A percentile compares a stretch with the other conserved stretches of the same genome.
Conservation (phyloP, 345 rosid genomes). For the Balakata baccata region DNA sequence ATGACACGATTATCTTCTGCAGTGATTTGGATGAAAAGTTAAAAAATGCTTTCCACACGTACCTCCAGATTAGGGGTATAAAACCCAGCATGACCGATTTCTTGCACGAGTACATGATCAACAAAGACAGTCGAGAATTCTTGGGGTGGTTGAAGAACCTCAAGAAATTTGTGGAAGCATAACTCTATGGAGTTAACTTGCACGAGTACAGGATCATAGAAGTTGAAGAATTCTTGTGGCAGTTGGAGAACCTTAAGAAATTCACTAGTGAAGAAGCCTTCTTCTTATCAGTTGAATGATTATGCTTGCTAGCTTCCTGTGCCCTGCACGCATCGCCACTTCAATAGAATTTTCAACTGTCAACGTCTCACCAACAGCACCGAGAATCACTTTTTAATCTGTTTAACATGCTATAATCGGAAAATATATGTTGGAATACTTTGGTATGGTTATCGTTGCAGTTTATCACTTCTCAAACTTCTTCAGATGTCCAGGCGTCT, state of each 20-base stretch:
- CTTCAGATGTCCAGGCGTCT: too few species aligned
- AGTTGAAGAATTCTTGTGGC: not conserved
- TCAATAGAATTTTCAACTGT: not conserved
- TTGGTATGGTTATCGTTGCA: too few species aligned
- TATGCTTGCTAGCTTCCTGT: too few species aligned
- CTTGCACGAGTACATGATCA: conserved; percentile 89
- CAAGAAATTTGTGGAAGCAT: conserved; percentile 57
- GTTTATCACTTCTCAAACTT: too few species aligned
- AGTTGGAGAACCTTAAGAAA: not conserved
- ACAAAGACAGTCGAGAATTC: conserved; percentile 73
- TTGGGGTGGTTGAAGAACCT: conserved; percentile 68
- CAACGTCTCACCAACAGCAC: too few species aligned
- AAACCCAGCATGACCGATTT: conserved; percentile 67
- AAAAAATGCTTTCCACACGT: conserved; percentile 71
- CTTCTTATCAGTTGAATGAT: not conserved
- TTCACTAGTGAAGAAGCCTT: not conserved
- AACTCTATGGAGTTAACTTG: not conserved
- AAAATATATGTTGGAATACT: too few species aligned
- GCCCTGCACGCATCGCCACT: too few species aligned
- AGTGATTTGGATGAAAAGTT: conserved; percentile 88
- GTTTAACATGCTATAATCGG: too few species aligned
- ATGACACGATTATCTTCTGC: conserved; percentile 12
- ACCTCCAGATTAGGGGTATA: conserved; percentile 73
- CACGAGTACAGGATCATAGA: not conserved
- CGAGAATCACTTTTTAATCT: too few species aligned